Evolutionary conservation across 495 filamentous ascomycete species (phyloP).

Genomic region (Bombardia bombarda): DNA sequence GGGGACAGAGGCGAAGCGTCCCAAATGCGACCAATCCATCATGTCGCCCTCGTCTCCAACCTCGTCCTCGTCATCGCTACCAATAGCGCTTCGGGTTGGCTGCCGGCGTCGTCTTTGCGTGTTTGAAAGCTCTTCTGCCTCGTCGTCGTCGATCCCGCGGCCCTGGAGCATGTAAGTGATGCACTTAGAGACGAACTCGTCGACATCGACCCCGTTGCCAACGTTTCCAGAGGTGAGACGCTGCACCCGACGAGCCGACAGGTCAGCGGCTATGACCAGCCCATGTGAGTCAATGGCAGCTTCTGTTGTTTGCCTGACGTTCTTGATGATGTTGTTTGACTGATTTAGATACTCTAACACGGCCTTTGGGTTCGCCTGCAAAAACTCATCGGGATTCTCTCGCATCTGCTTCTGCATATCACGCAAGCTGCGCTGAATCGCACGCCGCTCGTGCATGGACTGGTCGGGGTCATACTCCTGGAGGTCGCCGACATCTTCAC

Average conservation of each 20-base stretch:
- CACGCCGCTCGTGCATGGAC: slow-evolving; percentile 65
- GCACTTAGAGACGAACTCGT: slow-evolving; percentile 90
- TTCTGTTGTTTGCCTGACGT: slow-evolving; percentile 87
- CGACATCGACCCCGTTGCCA: slow-evolving; percentile 71
- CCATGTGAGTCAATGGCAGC: slow-evolving; percentile 83
- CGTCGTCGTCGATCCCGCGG: slow-evolving; percentile 32
- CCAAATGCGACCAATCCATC: slow-evolving; percentile 82
- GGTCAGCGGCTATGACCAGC: slow-evolving; percentile 68
- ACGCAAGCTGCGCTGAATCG: slow-evolving; percentile 58
- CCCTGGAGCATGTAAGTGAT: slow-evolving; percentile 76
- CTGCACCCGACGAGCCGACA: slow-evolving; percentile 63
- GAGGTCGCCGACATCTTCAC: slow-evolving; percentile 8
- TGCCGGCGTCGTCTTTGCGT: slow-evolving; percentile 37
- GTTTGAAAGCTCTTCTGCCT: slow-evolving; percentile 32
- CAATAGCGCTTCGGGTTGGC: slow-evolving; percentile 18
- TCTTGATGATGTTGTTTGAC: slow-evolving; percentile 54
- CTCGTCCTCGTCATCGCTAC: slow-evolving; percentile 31
- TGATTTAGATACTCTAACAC: slow-evolving; percentile 53
- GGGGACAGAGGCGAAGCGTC: slow-evolving; percentile 63
- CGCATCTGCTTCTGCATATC: slow-evolving; percentile 58
- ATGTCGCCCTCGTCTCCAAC: slow-evolving; percentile 66
- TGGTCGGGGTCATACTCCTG: slow-evolving; percentile 84
- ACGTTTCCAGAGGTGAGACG: slow-evolving; percentile 62
- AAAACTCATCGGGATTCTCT: slow-evolving; percentile 62
- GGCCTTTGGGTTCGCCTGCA: slow-evolving; percentile 46